Conservation (phyloP, 768 basidiomycete species). For the Lactarius akahatsu region DNA sequence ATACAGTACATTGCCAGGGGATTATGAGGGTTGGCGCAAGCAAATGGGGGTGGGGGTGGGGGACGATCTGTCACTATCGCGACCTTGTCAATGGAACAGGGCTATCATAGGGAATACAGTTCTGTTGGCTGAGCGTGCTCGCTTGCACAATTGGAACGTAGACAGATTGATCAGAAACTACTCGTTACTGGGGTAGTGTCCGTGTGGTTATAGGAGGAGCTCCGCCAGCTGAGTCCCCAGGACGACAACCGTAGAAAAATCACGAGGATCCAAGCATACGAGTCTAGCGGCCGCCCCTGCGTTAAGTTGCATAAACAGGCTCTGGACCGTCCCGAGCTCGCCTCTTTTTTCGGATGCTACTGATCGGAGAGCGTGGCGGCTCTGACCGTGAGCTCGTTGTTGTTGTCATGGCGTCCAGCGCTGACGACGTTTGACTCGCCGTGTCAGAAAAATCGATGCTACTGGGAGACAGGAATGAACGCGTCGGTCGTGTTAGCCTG, state of each 20-base stretch:
- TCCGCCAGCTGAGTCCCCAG: background rate
- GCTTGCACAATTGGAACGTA: background rate
- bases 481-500: background rate
- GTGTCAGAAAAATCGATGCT: conserved; percentile 3
- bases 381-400: background rate
- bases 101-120: background rate
- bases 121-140: background rate
- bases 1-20: background rate
- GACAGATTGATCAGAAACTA: background rate
- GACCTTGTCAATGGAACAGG: background rate
- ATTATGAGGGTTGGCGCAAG: background rate
- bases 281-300: conserved; percentile 16
- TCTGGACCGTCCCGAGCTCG: background rate
- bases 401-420: background rate
- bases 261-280: background rate
- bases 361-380: background rate
- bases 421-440: conserved; percentile 5
- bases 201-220: background rate
- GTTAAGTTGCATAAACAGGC: conserved; percentile 2
- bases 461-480: background rate
- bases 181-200: background rate
- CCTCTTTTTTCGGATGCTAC: background rate
- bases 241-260: background rate
- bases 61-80: background rate
- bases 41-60: background rate